A percentile compares a stretch with the other conserved stretches of the same genome.
phyloP scores from a whole-genome alignment of 2,329 filamentous ascomycete genomes.

The Colletotrichum eremochloae region DNA sequence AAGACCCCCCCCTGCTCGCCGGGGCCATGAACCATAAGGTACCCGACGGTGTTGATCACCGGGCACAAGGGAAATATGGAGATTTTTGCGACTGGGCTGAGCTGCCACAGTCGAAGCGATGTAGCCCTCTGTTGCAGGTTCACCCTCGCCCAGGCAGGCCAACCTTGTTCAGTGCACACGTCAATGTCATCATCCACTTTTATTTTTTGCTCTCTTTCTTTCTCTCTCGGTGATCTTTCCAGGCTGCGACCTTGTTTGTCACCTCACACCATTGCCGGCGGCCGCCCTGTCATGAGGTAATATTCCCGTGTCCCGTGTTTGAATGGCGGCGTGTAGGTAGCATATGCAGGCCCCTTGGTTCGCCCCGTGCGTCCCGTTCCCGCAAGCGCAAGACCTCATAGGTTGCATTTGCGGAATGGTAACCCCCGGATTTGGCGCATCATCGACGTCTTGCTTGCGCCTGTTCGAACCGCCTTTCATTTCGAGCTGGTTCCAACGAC shows the following conservation, averaged over 20 bases:
- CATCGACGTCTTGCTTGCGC: slow-evolving; percentile 11
- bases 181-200: slow-evolving; percentile 18
- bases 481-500: slow-evolving; percentile 10
- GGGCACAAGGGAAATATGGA: background rate
- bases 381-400: background rate
- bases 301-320: background rate
- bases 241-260: slow-evolving; percentile 13
- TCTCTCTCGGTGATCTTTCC: slow-evolving; percentile 26
- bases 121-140: slow-evolving; percentile 37
- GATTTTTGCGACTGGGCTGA: slow-evolving; percentile 34
- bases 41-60: slow-evolving; percentile 21
- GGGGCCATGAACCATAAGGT: slow-evolving; percentile 11
- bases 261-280: slow-evolving; percentile 24
- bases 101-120: slow-evolving; percentile 38
- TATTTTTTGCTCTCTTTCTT: background rate
- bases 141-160: slow-evolving; percentile 16
- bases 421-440: slow-evolving; percentile 9
- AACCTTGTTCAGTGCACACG: slow-evolving; percentile 28
- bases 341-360: background rate
- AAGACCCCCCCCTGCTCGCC: slow-evolving; percentile 4
- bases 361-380: background rate
- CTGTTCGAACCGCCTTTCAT: slow-evolving; percentile 6
- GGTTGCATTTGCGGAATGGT: background rate
- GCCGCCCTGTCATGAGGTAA: slow-evolving; percentile 3
- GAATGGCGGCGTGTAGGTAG: background rate